Evolutionary conservation across 2,329 filamentous ascomycete species (phyloP).

Genomic region (Phyllachora maydis): DNA sequence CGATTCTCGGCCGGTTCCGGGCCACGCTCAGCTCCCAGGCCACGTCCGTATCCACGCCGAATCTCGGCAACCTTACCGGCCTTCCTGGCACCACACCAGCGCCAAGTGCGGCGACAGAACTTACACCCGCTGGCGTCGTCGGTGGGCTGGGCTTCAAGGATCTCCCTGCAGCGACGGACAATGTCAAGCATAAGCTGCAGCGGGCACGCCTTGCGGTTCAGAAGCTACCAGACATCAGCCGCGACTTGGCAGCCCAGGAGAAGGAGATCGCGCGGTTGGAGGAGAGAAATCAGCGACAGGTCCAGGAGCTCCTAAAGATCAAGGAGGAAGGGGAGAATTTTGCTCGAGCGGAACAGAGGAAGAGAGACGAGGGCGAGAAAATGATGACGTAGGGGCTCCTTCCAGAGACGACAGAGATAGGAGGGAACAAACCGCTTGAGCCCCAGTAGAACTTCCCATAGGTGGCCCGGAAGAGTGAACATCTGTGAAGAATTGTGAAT

Average conservation of each 20-base stretch:
- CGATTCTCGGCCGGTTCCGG: conserved; percentile 57
- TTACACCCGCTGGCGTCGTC: conserved; percentile 6
- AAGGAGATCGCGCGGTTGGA: conserved; percentile 49
- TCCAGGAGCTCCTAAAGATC: no score
- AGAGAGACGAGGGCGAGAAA: no score
- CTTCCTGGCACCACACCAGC: conserved; percentile 6
- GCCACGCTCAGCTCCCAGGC: conserved; percentile 13
- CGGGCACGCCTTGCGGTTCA: conserved; percentile 48
- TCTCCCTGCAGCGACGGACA: conserved; percentile 56
- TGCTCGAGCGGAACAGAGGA: no score
- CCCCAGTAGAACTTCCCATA: no score
- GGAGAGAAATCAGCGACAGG: no score
- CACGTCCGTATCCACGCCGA: conserved; percentile 12
- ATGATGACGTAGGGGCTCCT: no score
- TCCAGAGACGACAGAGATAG: no score
- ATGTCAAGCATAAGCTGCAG: conserved; percentile 66
- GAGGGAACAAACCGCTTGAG: no score
- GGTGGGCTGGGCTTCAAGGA: conserved; percentile 39
- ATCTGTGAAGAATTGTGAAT: no score
- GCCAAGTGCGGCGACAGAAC: conserved; percentile 8
- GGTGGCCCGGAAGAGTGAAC: no score
- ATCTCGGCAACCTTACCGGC: conserved; percentile 1
- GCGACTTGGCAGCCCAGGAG: conserved; percentile 47
- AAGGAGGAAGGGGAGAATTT: no score
- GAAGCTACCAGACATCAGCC: conserved; percentile 47